phyloP scores from a whole-genome alignment of 2,329 filamentous ascomycete genomes.

The Cladosporium oxysporum region DNA sequence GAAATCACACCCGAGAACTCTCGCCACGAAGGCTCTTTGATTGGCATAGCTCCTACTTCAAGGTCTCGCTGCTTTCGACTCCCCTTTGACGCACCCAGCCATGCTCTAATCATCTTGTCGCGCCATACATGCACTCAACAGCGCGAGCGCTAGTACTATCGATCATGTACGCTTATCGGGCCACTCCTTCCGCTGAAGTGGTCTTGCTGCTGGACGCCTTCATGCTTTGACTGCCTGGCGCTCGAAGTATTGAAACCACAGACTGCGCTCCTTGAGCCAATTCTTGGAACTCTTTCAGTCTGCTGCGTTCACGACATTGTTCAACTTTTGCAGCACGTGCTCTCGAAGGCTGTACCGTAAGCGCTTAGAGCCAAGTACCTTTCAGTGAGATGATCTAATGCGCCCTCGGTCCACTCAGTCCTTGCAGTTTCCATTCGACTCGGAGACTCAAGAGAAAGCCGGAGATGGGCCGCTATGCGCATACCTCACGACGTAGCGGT shows the following conservation, averaged over 20 bases:
- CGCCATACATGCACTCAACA: background rate
- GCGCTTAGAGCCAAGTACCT: too few relatives aligned
- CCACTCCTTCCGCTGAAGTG: background rate
- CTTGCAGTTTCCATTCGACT: background rate
- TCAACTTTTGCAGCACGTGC: background rate
- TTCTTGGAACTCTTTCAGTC: background rate
- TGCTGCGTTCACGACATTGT: background rate
- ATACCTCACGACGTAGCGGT: background rate
- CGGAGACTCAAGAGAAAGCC: rapidly evolving
- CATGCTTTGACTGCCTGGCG: background rate
- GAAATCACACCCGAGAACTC: background rate
- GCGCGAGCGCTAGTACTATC: background rate
- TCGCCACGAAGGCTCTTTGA: background rate
- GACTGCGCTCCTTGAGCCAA: background rate
- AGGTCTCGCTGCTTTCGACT: too few relatives aligned
- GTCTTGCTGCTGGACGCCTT: background rate
- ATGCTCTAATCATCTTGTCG: background rate
- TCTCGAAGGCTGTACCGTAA: too few relatives aligned
- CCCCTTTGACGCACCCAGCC: background rate
- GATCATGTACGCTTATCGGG: background rate
- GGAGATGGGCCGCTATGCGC: background rate
- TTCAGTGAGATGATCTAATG: too few relatives aligned
- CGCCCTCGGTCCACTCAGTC: background rate
- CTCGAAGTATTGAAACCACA: background rate
- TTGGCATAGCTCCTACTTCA: too few relatives aligned